Base-by-base conservation (phyloP, 2,329 filamentous ascomycete genomes). In the Beauveria sp. region DNA sequence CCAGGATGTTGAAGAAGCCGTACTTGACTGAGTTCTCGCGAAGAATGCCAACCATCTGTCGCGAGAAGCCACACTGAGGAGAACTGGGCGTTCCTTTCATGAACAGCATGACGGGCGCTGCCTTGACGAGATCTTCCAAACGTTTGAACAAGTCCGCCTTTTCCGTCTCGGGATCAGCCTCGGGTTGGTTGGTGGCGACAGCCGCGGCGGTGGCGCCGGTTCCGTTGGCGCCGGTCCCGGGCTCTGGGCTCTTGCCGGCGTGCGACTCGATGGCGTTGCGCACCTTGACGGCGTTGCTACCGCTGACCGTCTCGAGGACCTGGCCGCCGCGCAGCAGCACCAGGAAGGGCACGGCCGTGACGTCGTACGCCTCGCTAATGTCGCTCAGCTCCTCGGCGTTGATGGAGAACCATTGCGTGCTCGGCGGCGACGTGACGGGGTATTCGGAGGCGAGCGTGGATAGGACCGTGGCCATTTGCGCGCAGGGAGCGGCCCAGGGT, bases 1-100 rank as follows among this genome's bases (percentile, higher is more conserved):
- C 94, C 68, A 99, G 77, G 65, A 99, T 99, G 73, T 99, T 97
- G 81, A 99, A 99, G 80, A 99, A 99, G 22, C 94, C 94, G 73
- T 97, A 99, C 73, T 96, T 91, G 63, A 99, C 89, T 55, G 89
- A 89, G 71, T 91, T 88, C 76, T 97, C 93, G 57, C 94, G 84
- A 68, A 99, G 77, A 52, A 99, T 84, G 28, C 80, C 86, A 48
- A 99, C 94, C 50, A 96, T 79, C 77, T 97, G 92, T 67, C 93
- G 81, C 66, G 91, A 96, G 77, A 99, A 99, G 2, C 94, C 92
- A 70, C 92, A 96, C 75, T 96, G 90, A 1, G 92, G 92, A 37
- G 85, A 83, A 66, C 87, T 90, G 0, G 92, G 92, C 3, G 91
- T 96, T n/a, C 92, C 92, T 79, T 96, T 96, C 91, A 96, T 96